Conservation (phyloP, 345 rosid genomes). For the Limnanthes douglasii region DNA sequence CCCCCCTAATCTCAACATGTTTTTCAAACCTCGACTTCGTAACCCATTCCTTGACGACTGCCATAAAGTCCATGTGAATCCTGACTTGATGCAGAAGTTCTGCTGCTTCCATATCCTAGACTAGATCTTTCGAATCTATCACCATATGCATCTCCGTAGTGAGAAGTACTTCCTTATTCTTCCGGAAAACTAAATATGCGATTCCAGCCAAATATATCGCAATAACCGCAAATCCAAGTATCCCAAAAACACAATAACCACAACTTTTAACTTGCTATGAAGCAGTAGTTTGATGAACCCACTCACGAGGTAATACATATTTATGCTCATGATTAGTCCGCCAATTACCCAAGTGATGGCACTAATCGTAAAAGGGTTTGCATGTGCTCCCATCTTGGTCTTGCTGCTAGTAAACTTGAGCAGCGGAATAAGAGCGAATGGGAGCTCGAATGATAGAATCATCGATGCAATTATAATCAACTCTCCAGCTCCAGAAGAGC, state of each 20-base stretch:
- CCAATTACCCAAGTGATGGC: constrained; percentile 72
- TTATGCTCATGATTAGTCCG: constrained; percentile 59
- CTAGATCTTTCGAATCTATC: too few species aligned
- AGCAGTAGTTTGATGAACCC: constrained; percentile 49
- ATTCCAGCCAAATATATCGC: constrained; percentile 51
- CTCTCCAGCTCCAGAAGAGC: constrained; percentile 84
- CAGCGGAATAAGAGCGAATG: constrained; percentile 82
- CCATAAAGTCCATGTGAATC: too few species aligned
- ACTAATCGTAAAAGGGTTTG: constrained; percentile 41
- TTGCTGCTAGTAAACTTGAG: constrained; percentile 90
- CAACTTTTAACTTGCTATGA: constrained; percentile 24
- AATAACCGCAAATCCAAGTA: constrained; percentile 48
- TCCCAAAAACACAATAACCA: constrained; percentile 30
- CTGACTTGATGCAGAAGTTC: too few species aligned
- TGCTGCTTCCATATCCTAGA: too few species aligned
- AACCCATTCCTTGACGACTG: too few species aligned
- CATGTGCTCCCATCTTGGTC: constrained; percentile 68
- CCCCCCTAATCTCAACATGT: too few species aligned
- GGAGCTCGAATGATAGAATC: constrained; percentile 96
- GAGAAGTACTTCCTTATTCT: constrained; percentile 35
- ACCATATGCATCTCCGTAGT: too few species aligned
- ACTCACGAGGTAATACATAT: constrained; percentile 44
- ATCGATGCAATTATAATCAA: constrained; percentile 91
- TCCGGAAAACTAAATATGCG: constrained; percentile 55
- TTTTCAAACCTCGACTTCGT: too few species aligned